Conservation (phyloP, 2,329 filamentous ascomycete genomes). For the Penicillium fuscoglaucum region DNA sequence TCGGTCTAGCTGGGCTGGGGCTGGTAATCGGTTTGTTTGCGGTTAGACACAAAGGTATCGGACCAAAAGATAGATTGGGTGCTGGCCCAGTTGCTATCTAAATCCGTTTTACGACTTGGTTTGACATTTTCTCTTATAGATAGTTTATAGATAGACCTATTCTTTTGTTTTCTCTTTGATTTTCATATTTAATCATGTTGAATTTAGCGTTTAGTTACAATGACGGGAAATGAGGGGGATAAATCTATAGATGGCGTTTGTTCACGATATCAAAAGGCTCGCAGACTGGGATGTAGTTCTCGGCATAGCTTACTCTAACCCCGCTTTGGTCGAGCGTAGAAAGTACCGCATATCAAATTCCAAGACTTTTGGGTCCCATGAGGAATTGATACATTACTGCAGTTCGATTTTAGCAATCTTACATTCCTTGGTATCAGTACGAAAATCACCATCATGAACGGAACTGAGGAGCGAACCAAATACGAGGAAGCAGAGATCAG, state of each 20-base stretch:
- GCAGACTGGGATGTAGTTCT: neutral
- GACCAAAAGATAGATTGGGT: slow-evolving; percentile 21
- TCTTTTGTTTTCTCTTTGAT: neutral
- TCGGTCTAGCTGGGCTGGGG: slow-evolving; percentile 42
- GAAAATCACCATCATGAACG: neutral
- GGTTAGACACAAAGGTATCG: slow-evolving; percentile 23
- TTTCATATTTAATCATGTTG: neutral
- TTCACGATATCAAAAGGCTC: neutral
- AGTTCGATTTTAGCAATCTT: neutral
- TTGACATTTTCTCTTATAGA: neutral
- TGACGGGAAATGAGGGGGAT: neutral
- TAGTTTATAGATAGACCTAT: neutral
- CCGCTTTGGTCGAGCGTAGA: neutral
- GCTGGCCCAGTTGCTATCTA: slow-evolving; percentile 19
- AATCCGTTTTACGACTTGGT: neutral
- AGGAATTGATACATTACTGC: neutral
- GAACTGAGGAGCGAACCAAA: neutral
- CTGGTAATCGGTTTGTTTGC: slow-evolving; percentile 25
- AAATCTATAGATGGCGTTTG: neutral
- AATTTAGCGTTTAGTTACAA: neutral
- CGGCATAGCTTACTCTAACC: neutral
- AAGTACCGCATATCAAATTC: neutral
- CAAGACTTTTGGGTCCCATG: neutral
- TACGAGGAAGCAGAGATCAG: neutral
- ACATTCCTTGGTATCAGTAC: neutral